Evolutionary conservation across 2,329 filamentous ascomycete species (phyloP).

Genomic region (Exophiala dermatitidis): DNA sequence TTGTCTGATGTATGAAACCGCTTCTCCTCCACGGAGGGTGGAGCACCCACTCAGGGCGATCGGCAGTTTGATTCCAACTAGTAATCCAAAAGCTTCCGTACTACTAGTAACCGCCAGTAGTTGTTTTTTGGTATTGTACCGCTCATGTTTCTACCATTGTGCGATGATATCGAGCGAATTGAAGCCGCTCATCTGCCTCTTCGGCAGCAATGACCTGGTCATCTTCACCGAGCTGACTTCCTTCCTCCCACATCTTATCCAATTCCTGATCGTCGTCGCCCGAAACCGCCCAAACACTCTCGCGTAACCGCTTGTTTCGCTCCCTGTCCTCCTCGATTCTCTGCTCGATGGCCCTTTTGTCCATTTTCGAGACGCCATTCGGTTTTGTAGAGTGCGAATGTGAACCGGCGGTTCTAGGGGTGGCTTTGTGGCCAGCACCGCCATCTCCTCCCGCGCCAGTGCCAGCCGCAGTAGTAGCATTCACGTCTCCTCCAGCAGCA

Average conservation of each 20-base stretch:
- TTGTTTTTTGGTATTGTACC: background rate
- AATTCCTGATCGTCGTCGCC: conserved; percentile 62
- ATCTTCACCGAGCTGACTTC: conserved; percentile 78
- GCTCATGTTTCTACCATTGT: conserved; percentile 16
- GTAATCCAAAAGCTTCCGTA: no score
- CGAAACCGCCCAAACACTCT: conserved; percentile 87
- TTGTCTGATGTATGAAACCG: no score
- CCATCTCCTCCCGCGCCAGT: conserved; percentile 28
- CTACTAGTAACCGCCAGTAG: no score
- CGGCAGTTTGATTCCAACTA: no score
- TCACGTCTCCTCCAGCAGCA: background rate
- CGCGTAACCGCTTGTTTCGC: conserved; percentile 80
- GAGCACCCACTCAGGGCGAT: no score
- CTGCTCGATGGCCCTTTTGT: conserved; percentile 88
- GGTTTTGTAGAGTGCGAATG: conserved; percentile 20
- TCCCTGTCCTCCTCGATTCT: conserved; percentile 95
- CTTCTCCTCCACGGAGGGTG: no score
- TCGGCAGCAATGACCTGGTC: conserved; percentile 71
- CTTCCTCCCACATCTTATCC: conserved; percentile 76
- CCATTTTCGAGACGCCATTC: conserved; percentile 48
- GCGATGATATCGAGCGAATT: conserved; percentile 28
- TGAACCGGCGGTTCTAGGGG: conserved; percentile 13
- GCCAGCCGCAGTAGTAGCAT: background rate
- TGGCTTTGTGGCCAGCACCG: conserved; percentile 29
- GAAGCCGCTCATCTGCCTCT: conserved; percentile 54